These are phyloP conservation scores for Pichia sp. DNA, from an alignment of 1,139 yeast species.

Conservation along the genomic window DNA sequence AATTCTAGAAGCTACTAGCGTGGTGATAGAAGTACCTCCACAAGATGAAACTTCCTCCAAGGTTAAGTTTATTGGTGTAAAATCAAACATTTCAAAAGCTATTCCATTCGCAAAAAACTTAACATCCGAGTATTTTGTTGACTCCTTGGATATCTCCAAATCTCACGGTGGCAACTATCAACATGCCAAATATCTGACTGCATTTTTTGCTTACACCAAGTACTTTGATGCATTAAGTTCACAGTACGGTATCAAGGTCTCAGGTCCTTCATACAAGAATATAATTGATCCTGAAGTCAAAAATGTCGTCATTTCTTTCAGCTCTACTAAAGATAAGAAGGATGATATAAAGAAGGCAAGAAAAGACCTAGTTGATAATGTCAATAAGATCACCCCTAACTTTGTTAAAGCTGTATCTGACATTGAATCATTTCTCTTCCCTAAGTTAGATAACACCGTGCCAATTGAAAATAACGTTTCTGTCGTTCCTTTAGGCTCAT, in stretches of 20 bases:
- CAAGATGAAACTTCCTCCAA: conserved; percentile 37
- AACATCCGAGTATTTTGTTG: conserved; percentile 55
- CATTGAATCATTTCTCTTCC: conserved; percentile 63
- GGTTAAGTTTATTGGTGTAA: conserved; percentile 60
- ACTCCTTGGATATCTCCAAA: conserved; percentile 72
- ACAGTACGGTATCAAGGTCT: conserved; percentile 48
- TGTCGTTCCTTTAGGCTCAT: conserved; percentile 49
- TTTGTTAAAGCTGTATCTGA: conserved; percentile 57
- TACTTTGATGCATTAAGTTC: conserved; percentile 44
- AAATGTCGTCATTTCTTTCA: conserved; percentile 36
- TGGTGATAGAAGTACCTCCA: conserved; percentile 58
- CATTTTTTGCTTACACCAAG: conserved; percentile 55
- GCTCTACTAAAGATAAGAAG: conserved; percentile 35
- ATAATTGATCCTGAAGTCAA: conserved; percentile 34
- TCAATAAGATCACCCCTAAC: conserved; percentile 69
- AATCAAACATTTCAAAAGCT: conserved; percentile 54
- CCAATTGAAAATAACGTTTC: conserved; percentile 49
- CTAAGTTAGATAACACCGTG: conserved; percentile 45
- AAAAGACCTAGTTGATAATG: conserved; percentile 64
- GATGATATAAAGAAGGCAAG: conserved; percentile 48
- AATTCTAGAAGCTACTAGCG: conserved; percentile 53
- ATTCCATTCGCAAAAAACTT: conserved; percentile 49
- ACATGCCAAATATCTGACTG: conserved; percentile 73
- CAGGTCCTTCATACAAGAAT: conserved; percentile 47
- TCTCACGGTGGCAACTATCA: conserved; percentile 78